Percentiles rank a stretch among this genome's conserved stretches.
These are phyloP conservation scores for Kwoniella newhampshirensis DNA, from an alignment of 768 basidiomycete species.

Conservation along the genomic window DNA sequence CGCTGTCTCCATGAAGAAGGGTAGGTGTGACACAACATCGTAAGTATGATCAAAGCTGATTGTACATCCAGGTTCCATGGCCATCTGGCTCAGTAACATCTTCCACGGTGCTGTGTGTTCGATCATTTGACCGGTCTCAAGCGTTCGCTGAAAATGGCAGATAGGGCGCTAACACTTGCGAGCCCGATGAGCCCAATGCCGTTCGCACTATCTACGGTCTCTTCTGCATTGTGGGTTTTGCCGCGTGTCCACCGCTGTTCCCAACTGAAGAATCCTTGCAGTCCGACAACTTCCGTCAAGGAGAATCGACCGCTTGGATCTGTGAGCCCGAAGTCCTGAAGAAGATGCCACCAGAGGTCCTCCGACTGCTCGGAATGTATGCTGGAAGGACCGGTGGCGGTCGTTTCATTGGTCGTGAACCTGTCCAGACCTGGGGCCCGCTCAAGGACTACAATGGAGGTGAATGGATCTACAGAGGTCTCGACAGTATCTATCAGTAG, in stretches of 20 bases:
- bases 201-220: constrained; percentile 24
- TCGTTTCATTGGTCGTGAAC: constrained; percentile 13
- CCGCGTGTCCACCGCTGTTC: too few relatives aligned
- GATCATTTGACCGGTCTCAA: too few relatives aligned
- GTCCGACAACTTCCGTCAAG: constrained; percentile 30
- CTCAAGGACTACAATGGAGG: too few relatives aligned
- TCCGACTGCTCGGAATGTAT: constrained; percentile 20
- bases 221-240: constrained; percentile 11
- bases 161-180: constrained; percentile 23
- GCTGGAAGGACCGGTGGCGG: constrained; percentile 22
- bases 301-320: constrained; percentile 19
- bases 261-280: not conserved
- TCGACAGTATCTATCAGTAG: too few relatives aligned
- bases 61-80: constrained; percentile 15
- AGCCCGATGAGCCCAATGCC: constrained; percentile 14
- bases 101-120: constrained; percentile 31
- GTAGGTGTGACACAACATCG: too few relatives aligned
- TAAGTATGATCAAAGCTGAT: too few relatives aligned
- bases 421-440: constrained; percentile 25
- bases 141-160: too few relatives aligned
- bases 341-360: constrained; percentile 28
- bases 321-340: constrained; percentile 22
- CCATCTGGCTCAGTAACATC: constrained; percentile 28
- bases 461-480: too few relatives aligned
- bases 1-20: constrained; percentile 29